These are phyloP conservation scores for Rickenella mellea DNA, from an alignment of 768 basidiomycete species.

Conservation along the genomic window DNA sequence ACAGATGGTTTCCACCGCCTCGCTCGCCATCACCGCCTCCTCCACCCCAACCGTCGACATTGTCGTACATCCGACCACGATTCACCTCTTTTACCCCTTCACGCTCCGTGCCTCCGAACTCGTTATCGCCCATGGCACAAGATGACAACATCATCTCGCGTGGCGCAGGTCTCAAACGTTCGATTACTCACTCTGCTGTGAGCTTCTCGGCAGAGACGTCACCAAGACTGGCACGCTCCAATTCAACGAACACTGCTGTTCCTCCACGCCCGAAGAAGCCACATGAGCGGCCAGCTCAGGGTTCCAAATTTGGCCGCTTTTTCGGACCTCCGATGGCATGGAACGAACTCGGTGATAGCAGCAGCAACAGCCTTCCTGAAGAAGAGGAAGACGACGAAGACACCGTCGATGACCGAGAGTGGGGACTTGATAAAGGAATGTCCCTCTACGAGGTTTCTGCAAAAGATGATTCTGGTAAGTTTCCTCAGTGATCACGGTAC, in stretches of 20 bases:
- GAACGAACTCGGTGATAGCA: conserved; percentile 51
- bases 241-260: conserved; percentile 27
- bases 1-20: conserved; percentile 84
- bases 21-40: conserved; percentile 56
- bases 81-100: conserved; percentile 66
- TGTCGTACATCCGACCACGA: conserved; percentile 70
- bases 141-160: conserved; percentile 45
- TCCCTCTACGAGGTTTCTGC: conserved; percentile 88
- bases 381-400: conserved; percentile 46
- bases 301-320: conserved; percentile 49
- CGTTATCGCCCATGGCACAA: conserved; percentile 32
- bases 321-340: conserved; percentile 40
- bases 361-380: conserved; percentile 59
- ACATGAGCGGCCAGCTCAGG: conserved; percentile 28
- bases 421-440: conserved; percentile 77
- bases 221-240: conserved; percentile 17
- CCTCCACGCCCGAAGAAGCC: conserved; percentile 21
- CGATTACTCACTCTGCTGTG: conserved; percentile 33
- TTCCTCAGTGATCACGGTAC: neutral
- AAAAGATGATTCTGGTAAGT: conserved; percentile 75
- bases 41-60: conserved; percentile 50
- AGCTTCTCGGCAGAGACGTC: neutral
- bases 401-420: conserved; percentile 46
- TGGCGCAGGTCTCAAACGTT: conserved; percentile 42
- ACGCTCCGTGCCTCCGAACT: conserved; percentile 50